Base-by-base conservation (phyloP, 2,329 filamentous ascomycete genomes). In the Ophiostoma ulmi region DNA sequence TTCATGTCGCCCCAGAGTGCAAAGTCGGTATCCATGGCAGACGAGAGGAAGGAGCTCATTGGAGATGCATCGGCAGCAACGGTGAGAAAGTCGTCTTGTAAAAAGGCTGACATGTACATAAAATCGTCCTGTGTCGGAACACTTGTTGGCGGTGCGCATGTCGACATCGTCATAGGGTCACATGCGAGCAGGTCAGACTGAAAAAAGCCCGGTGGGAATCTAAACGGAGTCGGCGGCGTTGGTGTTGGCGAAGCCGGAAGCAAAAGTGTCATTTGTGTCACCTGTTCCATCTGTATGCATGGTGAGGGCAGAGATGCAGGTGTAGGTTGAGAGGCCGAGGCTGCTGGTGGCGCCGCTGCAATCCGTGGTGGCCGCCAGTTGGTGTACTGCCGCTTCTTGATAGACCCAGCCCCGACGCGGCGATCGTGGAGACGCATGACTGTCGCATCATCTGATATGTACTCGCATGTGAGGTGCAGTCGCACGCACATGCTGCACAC, bases 381-480 rank as follows among this genome's bases (percentile, higher is more conserved):
- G 38, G 70, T 70, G 41, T 63, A 55, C 55, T 68, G 65, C 38
- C 70, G 70, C 65, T 68, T 68, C 31, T 70, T 70, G 55, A 70
- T 48, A 1, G 70, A 35, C 39, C 70, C 70, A n/a, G 66, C 70
- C 1, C 70, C 70, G 26, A 26, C 36, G 31, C 70, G 70, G 4
- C 52, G 52, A 26, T 58, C 52, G 52, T 58, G 52, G 8, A 26
- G n/a, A 17, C 52, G 52, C n/a, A 58, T n/a, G 5, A 20, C 44
- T 26, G 52, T 10, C n/a, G 3, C 52, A 22, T 10, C 52, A 13
- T 26, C 52, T 13, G 52, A 10, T 8, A 26, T 22, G n/a, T 58
- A 58, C 52, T 58, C 52, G 52, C 52, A 58, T 26, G 65, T 38
- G 5, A 63, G 65, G 10, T 68, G 66, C 8, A 70, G 55, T 7